Base-by-base conservation (phyloP, 441 rosid genomes). In the Adansonia grandidieri region DNA sequence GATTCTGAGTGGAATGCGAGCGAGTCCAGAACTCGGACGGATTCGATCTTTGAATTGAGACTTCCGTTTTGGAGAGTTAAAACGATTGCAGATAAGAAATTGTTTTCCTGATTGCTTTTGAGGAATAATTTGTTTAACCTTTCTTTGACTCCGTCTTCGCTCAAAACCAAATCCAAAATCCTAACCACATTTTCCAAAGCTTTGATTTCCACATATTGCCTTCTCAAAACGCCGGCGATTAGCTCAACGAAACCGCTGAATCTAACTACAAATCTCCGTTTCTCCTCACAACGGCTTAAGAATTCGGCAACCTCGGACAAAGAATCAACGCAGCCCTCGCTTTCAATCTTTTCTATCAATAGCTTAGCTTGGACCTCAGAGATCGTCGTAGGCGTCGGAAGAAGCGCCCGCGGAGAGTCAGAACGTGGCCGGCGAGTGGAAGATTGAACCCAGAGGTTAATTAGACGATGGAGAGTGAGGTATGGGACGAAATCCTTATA, bases 401-500 rank as follows among this genome's bases (percentile, higher is more conserved):
- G 63, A n/a, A 71, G 63, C 3, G 54, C 65, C 76, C 17, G 81
- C 64, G 5, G 89, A 82, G 74, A 50, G 45, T 19, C 10, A 56
- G 73, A 54, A 6, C n/a, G 58, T 65, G 62, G 63, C 78, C 47
- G 80, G 76, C 58, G 75, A 83, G 74, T 78, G 82, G 48, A 45
- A 10, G 95, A 83, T 15, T 87, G 88, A 7, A 87, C 85, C 98
- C 98, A 93, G 87, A 80, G 81, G 74, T 83, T 85, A 81, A 95
- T 95, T 28, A 95, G 93, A 1, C 98, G 93, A 68, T 86, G 91
- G 62, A 95, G 87, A 22, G 89, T 93, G 62, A 85, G 90, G 85
- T 95, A 93, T 0, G 98, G 98, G 17, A 93, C 91, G 0, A 92
- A 67, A 0, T 92, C 96, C 65, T 83, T 91, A 56, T 79, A 83